These are phyloP conservation scores for Anethum foeniculum DNA, from an alignment of 140 eudicot genomes.

Conservation along the genomic window DNA sequence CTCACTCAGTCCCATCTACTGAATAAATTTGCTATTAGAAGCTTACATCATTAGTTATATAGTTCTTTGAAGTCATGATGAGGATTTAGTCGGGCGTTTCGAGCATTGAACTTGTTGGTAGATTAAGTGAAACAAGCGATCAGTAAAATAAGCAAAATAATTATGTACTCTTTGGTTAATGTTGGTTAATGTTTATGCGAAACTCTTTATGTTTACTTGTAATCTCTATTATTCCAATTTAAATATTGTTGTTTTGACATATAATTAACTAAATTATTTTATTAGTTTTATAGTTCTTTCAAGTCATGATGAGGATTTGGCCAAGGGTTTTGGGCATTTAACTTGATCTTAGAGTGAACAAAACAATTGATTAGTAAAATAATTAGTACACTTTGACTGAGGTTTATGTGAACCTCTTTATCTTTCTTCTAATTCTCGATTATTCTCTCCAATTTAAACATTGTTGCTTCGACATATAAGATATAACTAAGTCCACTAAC, in stretches of 20 bases:
- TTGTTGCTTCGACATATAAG: background rate
- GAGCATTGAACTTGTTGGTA: background rate
- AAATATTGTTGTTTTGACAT: background rate
- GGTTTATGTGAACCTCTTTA: background rate
- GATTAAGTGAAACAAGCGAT: background rate
- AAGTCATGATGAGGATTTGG: background rate
- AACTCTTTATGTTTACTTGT: background rate
- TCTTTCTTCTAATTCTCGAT: background rate
- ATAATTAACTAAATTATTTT: background rate
- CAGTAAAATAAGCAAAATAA: background rate
- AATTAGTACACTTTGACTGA: background rate
- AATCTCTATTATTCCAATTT: background rate
- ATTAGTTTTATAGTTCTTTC: background rate
- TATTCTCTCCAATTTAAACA: background rate
- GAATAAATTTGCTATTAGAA: background rate
- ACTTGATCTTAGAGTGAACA: background rate
- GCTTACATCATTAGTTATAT: background rate
- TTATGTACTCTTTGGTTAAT: conserved; percentile 1
- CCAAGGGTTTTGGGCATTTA: background rate
- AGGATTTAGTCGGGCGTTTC: background rate
- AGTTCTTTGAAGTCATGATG: background rate
- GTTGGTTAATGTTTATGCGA: background rate
- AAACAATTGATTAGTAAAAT: background rate
- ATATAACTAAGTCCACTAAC: background rate
- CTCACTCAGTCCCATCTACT: background rate